Evolutionary conservation across 2,329 filamentous ascomycete genomes (phyloP), one percentile per base, ranked within the genome.

Genomic region (Furcasterigmium sp.): DNA sequence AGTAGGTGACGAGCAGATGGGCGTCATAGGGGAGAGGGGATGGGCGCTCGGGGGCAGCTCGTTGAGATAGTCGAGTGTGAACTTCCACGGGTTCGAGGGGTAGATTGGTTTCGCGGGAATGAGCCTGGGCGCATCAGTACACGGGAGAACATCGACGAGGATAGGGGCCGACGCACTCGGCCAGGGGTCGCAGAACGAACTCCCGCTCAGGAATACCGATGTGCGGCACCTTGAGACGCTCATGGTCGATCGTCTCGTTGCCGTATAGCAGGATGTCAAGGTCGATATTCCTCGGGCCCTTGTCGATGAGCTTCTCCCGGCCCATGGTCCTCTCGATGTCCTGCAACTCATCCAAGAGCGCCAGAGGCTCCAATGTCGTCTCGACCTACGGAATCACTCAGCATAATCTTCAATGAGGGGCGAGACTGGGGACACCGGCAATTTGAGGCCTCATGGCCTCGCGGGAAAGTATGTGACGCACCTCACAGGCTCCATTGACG

Each of bases 241-340:
- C 78, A 50, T 87, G 75, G 32, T 80, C 65, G 41, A 95, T 67
- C 3, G 64, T 69, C 46, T 84, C 67, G 43, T 86, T 68, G 40
- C 82, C 84, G 58, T 95, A 96, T 2, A 96, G 72, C 15, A 97
- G 69, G 37, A 98, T 90, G 57, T 98, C 93, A 13, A 98, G 72
- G 57, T 98, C 93, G 48, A 98, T 95, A 57, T 90, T 95, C 21
- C 93, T 79, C 2, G 93, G 93, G 0, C 93, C 93, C 60, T 98
- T 98, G 56, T 96, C 89, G 34, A 97, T 80, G 35, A 88, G 55
- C 63, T 96, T 96, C 49, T 81, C 78, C 44, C 93, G 78, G 1
- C 91, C 91, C 58, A 96, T 78, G 0, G 70, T 69, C 38, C 78
- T 81, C 60, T 98, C 93, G 53, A 98, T 91, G 25, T 76, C 75